A percentile compares a stretch with the other conserved stretches of the same genome.
phyloP scores from a whole-genome alignment of 1,284 basidiomycete genomes.

The Puccinia triticina region DNA sequence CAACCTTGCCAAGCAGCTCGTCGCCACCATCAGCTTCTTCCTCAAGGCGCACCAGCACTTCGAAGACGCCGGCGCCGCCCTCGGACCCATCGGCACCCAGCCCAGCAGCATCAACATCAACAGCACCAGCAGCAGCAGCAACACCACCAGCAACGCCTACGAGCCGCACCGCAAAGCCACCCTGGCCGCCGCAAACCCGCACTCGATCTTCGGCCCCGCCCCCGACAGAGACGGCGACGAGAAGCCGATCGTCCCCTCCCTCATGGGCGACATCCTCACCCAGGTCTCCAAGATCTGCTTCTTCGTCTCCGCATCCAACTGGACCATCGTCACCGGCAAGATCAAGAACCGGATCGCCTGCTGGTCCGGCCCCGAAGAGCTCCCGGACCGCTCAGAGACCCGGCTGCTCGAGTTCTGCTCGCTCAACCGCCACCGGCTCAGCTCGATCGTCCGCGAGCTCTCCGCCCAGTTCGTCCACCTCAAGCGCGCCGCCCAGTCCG shows the following conservation, averaged over 20 bases:
- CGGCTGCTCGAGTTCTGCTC: constrained; percentile 74
- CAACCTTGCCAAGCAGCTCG: constrained; percentile 78
- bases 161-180: constrained; percentile 27
- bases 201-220: constrained; percentile 24
- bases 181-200: background rate
- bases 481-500: constrained; percentile 74
- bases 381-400: constrained; percentile 71
- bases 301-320: constrained; percentile 86
- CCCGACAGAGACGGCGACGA: no score
- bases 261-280: constrained; percentile 60
- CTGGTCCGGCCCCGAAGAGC: constrained; percentile 64
- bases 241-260: constrained; percentile 48
- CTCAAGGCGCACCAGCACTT: constrained; percentile 66
- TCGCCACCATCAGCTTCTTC: constrained; percentile 79
- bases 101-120: no score
- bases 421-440: constrained; percentile 74
- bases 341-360: constrained; percentile 74
- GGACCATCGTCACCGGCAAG: constrained; percentile 75
- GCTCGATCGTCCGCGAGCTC: constrained; percentile 75
- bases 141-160: no score
- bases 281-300: constrained; percentile 75
- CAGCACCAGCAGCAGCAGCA: no score
- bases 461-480: no score
- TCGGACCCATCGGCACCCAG: constrained; percentile 40
- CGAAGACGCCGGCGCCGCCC: constrained; percentile 55